Evolutionary conservation across 768 basidiomycete species (phyloP).

Genomic region (Hygrophorus pudorinus): DNA sequence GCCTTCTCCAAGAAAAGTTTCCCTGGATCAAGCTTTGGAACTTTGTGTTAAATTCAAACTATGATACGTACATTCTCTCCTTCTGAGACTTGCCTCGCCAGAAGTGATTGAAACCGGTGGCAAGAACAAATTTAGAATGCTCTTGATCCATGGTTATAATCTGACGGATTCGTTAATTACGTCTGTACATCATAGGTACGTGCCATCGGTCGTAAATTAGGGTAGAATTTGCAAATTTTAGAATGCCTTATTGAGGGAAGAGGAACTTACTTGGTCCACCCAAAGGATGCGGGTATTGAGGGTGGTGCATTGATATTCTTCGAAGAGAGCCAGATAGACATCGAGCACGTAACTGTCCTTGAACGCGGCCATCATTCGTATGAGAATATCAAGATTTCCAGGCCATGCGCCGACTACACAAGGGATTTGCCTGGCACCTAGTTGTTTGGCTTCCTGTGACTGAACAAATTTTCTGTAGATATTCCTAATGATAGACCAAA

Average conservation of each 20-base stretch:
- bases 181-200: neutral
- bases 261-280: constrained; percentile 49
- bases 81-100: constrained; percentile 58
- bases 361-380: constrained; percentile 44
- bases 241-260: neutral
- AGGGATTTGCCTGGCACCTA: constrained; percentile 45
- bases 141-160: constrained; percentile 70
- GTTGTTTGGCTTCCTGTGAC: constrained; percentile 30
- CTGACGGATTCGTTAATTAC: constrained; percentile 22
- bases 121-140: constrained; percentile 52
- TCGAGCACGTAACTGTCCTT: constrained; percentile 52
- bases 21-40: constrained; percentile 22
- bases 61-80: constrained; percentile 48
- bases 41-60: neutral
- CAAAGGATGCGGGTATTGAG: constrained; percentile 62
- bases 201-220: neutral
- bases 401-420: constrained; percentile 62
- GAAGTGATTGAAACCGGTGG: constrained; percentile 58
- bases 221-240: neutral
- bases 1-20: constrained; percentile 59
- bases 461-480: constrained; percentile 27
- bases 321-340: constrained; percentile 54
- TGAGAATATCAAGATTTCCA: constrained; percentile 64
- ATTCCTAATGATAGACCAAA: constrained; percentile 28
- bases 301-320: constrained; percentile 62